A percentile compares a stretch with the other conserved stretches of the same genome.
Conservation (phyloP, 305 asterid genomes). For the Fraxinus platypoda region DNA sequence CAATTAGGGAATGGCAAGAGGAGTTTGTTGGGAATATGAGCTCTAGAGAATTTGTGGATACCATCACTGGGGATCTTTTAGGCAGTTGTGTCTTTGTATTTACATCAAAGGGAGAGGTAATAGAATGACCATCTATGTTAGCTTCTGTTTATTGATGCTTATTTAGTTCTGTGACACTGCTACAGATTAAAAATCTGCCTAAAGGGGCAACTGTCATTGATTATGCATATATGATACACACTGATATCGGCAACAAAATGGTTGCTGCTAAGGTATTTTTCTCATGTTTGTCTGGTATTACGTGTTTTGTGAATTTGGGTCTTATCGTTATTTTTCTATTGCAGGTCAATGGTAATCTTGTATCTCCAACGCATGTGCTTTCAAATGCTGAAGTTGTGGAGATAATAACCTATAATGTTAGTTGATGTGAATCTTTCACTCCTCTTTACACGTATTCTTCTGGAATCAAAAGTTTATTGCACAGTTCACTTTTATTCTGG, state of each 20-base stretch:
- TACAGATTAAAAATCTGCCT: conserved; percentile 83
- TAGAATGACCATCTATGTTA: conserved; percentile 5
- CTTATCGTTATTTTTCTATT: conserved; percentile 29
- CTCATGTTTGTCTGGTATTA: conserved; percentile 11
- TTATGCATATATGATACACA: conserved; percentile 88
- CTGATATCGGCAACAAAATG: conserved; percentile 86
- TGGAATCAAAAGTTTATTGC: background rate
- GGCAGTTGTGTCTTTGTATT: conserved; percentile 95
- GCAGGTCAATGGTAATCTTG: conserved; percentile 93
- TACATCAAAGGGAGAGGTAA: conserved; percentile 92
- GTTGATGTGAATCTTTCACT: conserved; percentile 30
- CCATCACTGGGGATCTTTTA: conserved; percentile 81
- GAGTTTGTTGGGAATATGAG: conserved; percentile 96
- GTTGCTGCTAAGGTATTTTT: conserved; percentile 83
- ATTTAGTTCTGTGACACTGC: conserved; percentile 4
- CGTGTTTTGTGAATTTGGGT: conserved; percentile 19
- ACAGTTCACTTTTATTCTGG: background rate
- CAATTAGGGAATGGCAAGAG: conserved; percentile 97
- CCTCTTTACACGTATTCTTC: background rate
- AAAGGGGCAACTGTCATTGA: conserved; percentile 80
- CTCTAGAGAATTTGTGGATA: conserved; percentile 91
- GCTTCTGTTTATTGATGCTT: conserved; percentile 10
- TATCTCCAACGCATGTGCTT: conserved; percentile 73
- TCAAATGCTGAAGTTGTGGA: conserved; percentile 93
- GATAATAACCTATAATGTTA: conserved; percentile 74